Conservation (phyloP, 768 basidiomycete genomes). For the Tricholoma hemisulphureum region DNA sequence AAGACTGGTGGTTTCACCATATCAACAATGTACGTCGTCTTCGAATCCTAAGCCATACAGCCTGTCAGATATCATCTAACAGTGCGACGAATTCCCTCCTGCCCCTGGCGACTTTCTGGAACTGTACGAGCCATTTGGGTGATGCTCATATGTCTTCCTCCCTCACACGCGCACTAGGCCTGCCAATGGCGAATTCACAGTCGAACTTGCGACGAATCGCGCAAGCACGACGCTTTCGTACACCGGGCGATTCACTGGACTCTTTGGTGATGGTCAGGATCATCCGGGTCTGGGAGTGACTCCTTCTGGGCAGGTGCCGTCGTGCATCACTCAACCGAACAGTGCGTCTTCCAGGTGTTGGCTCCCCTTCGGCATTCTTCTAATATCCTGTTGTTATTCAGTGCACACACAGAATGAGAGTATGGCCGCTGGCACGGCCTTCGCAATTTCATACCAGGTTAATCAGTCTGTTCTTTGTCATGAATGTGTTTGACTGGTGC, state of each 20-base stretch:
- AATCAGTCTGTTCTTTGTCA: background rate
- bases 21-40: constrained; percentile 30
- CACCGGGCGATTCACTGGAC: constrained; percentile 32
- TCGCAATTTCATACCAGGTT: constrained; percentile 54
- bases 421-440: constrained; percentile 52
- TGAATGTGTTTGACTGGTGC: background rate
- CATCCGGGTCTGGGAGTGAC: constrained; percentile 33
- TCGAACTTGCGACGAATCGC: constrained; percentile 52
- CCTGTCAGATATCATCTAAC: background rate
- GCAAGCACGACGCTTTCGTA: constrained; percentile 45
- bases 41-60: background rate
- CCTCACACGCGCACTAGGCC: constrained; percentile 28
- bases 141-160: background rate
- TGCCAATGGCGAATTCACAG: constrained; percentile 45
- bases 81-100: constrained; percentile 47
- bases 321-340: constrained; percentile 49
- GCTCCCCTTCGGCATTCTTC: background rate
- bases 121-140: constrained; percentile 28
- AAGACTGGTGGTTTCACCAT: constrained; percentile 35
- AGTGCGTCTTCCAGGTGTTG: constrained; percentile 31
- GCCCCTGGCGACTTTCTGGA: constrained; percentile 41
- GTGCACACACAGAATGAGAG: constrained; percentile 54
- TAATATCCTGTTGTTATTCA: constrained; percentile 16
- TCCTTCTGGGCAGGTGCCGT: constrained; percentile 31
- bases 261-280: constrained; percentile 43